Evolutionary conservation across 1,139 yeast species (phyloP), one percentile per base, ranked within the genome.

Genomic region (Pichia sp.): DNA sequence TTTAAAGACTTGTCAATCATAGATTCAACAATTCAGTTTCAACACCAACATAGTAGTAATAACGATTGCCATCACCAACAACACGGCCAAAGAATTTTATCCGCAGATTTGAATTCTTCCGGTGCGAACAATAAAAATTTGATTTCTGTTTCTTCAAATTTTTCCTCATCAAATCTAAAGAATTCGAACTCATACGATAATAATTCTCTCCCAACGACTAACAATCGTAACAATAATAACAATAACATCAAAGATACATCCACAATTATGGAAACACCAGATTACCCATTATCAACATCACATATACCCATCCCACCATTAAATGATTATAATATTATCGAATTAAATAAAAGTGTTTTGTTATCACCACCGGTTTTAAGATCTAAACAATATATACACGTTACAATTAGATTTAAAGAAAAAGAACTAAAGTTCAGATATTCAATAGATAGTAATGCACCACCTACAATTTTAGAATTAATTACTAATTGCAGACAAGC

Each of bases 401-500:
- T 77, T 9, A 61, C 67, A 11, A 73, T 69, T 53, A 72, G 62
- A 65, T 84, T 67, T 57, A 66, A 67, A 40, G 63, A 64, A 35
- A 67, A 68, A 46, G 62, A 60, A 37, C 60, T 85, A 40, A 77
- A 81, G 46, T 80, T 85, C 57, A 72, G 78, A 5, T 86, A 74
- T 62, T 76, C 82, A n/a, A 73, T 77, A 6, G 62, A 67, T 25
- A 75, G 75, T 45, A 76, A 81, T 15, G 80, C 90, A 0, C 82
- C 89, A 3, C 95, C 90, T 7, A 79, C 85, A 7, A 69, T 77
- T 50, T 59, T 74, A 18, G 95, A 86, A 61, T 66, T 86, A 22
- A 61, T 85, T 22, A 85, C 83, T 48, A 85, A 85, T 61, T 87
- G 86, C 22, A 77, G 78, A 52, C 69, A 73, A 46, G 89, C 88